Evolutionary conservation across 768 basidiomycete species (phyloP), one percentile per base, ranked within the genome.

Genomic region (Collybia nuda): DNA sequence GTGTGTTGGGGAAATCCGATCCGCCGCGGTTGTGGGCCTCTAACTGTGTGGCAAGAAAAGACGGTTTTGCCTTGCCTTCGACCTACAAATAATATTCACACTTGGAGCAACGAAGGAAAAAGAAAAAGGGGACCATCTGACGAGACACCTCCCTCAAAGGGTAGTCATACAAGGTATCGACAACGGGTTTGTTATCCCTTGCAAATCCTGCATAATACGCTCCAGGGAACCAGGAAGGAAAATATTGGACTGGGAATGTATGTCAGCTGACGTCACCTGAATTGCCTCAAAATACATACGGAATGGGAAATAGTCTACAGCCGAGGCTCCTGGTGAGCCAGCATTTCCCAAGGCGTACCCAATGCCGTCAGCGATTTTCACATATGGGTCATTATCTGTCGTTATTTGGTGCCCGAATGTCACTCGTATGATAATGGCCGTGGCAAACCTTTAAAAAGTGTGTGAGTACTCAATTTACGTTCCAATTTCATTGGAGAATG

Each of bases 331-430:
- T 11, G 71, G 47, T 57, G 67, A 37, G 36, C 58, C 56, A 56
- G 63, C 26, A 51, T 56, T 17, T 44, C 52, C 21, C 46, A 67
- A 43, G 48, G 65, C 50, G 15, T 63, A 41, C 21, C 63, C 54
- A 17, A 67, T 63, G 19, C 60, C 55, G 28, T 73, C 65, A 6
- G 69, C 69, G 9, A 71, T 53, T 9, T 55, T 44, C n/a, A 80
- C 59, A 41, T 70, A 66, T 1, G 64, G 61, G 47, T 80, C 75
- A 12, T 72, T 65, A 32, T 58, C 52, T 8, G 62, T 62, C 2
- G 56, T 53, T 36, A 73, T 54, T 19, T 59, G 53, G 28, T 70
- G 63, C 6, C 74, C 73, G 38, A 68, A 71, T 0, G 67, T 56
- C 41, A 65, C 48, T 37, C 52, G 46, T 58, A 67, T 60, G 29